These are phyloP conservation scores for Geotrichum histeridarum DNA, from an alignment of 1,139 yeast genomes.

Conservation along the genomic window DNA sequence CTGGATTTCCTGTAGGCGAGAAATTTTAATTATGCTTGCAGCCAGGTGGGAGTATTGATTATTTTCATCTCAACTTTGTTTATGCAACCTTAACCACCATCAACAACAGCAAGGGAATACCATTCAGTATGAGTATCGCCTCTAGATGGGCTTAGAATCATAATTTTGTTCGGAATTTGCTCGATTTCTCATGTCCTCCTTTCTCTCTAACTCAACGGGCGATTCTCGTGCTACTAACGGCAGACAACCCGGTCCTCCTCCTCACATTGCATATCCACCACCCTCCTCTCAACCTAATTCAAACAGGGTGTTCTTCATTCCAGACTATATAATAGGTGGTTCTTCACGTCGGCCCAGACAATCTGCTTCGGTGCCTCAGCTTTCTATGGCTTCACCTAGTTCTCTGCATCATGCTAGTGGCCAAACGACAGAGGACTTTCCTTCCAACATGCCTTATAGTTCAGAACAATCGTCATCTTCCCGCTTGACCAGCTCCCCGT, in stretches of 20 bases:
- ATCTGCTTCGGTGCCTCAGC: conserved; percentile 16
- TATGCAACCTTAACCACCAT: not conserved
- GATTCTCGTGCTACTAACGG: not conserved
- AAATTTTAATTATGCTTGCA: no score
- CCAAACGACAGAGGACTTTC: not conserved
- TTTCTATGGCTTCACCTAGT: not conserved
- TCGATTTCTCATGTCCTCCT: conserved; percentile 7
- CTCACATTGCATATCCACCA: conserved; percentile 8
- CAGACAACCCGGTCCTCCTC: not conserved
- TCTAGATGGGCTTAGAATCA: no score
- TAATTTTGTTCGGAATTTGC: not conserved
- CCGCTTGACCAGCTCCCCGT: not conserved
- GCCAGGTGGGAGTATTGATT: no score
- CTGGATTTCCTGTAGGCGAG: not conserved
- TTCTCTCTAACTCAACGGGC: not conserved
- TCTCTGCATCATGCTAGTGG: not conserved
- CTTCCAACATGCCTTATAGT: not conserved
- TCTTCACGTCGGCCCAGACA: conserved; percentile 13
- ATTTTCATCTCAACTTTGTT: no score
- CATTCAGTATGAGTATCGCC: no score
- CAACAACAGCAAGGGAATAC: not conserved
- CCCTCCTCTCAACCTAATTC: conserved; percentile 11
- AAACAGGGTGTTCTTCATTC: conserved; percentile 6
- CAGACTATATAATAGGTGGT: conserved; percentile 7
- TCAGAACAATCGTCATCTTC: not conserved